Evolutionary conservation across 192 early-diverging fungal genomes (phyloP).

Genomic region (Linnemannia zychae): DNA sequence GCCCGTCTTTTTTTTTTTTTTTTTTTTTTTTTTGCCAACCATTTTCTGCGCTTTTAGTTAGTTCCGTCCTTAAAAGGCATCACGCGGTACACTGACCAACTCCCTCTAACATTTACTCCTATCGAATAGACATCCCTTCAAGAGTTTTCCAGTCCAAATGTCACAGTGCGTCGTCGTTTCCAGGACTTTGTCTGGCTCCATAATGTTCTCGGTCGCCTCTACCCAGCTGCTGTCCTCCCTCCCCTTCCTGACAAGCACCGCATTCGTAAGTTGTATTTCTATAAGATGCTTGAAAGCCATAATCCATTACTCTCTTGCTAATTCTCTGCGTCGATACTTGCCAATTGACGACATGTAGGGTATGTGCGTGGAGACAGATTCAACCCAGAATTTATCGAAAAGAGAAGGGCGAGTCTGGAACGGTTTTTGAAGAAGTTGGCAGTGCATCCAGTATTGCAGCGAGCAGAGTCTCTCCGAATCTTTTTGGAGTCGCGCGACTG

Average conservation of each 20-base stretch:
- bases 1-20: slow-evolving; percentile 19
- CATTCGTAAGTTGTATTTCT: slow-evolving; percentile 68
- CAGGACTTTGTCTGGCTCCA: slow-evolving; percentile 96
- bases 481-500: slow-evolving; percentile 92
- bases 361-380: slow-evolving; percentile 97
- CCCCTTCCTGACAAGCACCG: slow-evolving; percentile 94
- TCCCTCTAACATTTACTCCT: neutral
- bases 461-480: slow-evolving; percentile 74
- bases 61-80: neutral
- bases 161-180: slow-evolving; percentile 88
- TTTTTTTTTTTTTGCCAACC: slow-evolving; percentile 8
- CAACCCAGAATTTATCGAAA: slow-evolving; percentile 90
- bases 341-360: slow-evolving; percentile 62
- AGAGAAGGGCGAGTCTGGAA: slow-evolving; percentile 82
- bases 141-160: slow-evolving; percentile 63
- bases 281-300: neutral
- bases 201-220: slow-evolving; percentile 78
- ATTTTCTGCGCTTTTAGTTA: slow-evolving; percentile 25
- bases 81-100: neutral
- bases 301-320: neutral
- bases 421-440: slow-evolving; percentile 87
- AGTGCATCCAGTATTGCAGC: slow-evolving; percentile 84
- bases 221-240: slow-evolving; percentile 86
- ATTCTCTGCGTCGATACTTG: neutral
- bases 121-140: slow-evolving; percentile 71